These are phyloP conservation scores for Fraxinus floribunda DNA, from an alignment of 305 asterid species.

Conservation along the genomic window DNA sequence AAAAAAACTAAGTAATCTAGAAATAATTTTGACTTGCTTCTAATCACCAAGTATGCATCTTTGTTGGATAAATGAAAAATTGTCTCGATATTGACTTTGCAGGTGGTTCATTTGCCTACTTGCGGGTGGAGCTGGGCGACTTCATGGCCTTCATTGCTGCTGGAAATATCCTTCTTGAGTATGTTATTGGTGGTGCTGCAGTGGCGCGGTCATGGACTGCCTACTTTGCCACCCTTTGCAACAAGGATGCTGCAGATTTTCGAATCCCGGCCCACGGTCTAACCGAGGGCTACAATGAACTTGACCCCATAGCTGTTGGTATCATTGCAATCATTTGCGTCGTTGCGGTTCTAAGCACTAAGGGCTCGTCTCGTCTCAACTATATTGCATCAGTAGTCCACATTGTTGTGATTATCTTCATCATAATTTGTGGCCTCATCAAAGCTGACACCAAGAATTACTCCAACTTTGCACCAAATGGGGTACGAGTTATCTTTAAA, in stretches of 20 bases:
- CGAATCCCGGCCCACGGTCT: conserved; percentile 48
- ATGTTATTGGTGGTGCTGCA: conserved; percentile 70
- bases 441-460: conserved; percentile 62
- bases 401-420: conserved; percentile 56
- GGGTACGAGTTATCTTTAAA: conserved; percentile 57
- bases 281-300: conserved; percentile 43
- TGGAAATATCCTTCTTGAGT: conserved; percentile 86
- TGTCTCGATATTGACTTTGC: conserved; percentile 2
- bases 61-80: neutral
- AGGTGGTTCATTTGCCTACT: conserved; percentile 88
- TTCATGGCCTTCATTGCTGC: conserved; percentile 82
- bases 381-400: conserved; percentile 68
- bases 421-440: conserved; percentile 57
- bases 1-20: neutral
- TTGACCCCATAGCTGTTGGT: conserved; percentile 80
- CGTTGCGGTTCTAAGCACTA: conserved; percentile 64
- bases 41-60: neutral
- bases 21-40: neutral
- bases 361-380: conserved; percentile 74
- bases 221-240: conserved; percentile 74
- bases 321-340: conserved; percentile 45
- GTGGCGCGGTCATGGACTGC: conserved; percentile 95
- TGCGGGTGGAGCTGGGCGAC: conserved; percentile 84
- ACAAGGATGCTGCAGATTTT: conserved; percentile 45
- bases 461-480: conserved; percentile 44